A percentile compares a stretch with the other conserved stretches of the same genome.
Conservation (phyloP, 371 early-diverging fungal genomes). For the Mucor saturninus region DNA sequence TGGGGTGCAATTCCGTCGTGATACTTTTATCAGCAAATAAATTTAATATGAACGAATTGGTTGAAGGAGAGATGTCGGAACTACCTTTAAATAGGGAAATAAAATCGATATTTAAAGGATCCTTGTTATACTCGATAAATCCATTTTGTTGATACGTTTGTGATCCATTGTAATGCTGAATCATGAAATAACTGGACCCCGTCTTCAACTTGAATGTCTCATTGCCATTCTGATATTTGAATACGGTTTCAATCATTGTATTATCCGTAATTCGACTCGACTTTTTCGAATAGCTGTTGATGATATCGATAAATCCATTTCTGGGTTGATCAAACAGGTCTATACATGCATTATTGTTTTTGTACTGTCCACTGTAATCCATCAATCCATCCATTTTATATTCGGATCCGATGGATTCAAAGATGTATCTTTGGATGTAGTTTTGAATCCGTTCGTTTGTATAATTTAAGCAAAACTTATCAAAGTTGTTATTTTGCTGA, state of each 20-base stretch:
- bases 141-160: constrained; percentile 40
- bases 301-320: constrained; percentile 41
- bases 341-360: constrained; percentile 56
- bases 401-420: constrained; percentile 58
- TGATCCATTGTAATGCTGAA: constrained; percentile 83
- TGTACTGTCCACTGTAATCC: constrained; percentile 40
- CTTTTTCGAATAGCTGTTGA: constrained; percentile 15
- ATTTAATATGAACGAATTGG: constrained; percentile 11
- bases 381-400: constrained; percentile 66
- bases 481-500: constrained; percentile 25
- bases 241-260: constrained; percentile 45
- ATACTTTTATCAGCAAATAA: constrained; percentile 51
- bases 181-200: constrained; percentile 53
- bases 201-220: constrained; percentile 49
- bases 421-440: constrained; percentile 68
- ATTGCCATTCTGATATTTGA: constrained; percentile 48
- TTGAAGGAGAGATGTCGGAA: constrained; percentile 25
- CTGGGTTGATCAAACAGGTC: constrained; percentile 55
- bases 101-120: constrained; percentile 79
- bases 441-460: constrained; percentile 85
- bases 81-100: constrained; percentile 68
- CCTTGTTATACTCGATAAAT: constrained; percentile 76
- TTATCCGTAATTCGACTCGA: constrained; percentile 27
- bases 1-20: constrained; percentile 64
- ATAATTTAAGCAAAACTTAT: constrained; percentile 74